Evolutionary conservation across 2,329 filamentous ascomycete genomes (phyloP).

Genomic region (Verticillium klebahnii): DNA sequence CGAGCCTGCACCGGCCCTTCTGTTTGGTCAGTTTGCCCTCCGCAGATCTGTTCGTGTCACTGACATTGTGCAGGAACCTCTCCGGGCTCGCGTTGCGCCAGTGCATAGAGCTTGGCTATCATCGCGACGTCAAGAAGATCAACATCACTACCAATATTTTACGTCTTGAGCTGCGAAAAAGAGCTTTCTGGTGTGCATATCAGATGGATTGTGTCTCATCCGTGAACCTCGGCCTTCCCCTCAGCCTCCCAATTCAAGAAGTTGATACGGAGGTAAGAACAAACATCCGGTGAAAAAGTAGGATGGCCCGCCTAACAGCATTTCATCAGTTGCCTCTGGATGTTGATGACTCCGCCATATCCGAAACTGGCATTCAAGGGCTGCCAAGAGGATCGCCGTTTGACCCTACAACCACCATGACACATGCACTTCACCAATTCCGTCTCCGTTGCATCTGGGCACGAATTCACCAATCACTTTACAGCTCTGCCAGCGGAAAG

Average conservation of each 20-base stretch:
- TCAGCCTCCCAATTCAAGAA: constrained; percentile 3
- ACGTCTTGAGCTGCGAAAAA: constrained; percentile 5
- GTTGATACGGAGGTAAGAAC: constrained; percentile 6
- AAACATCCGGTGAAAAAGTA: background rate
- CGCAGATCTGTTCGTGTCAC: too few relatives aligned
- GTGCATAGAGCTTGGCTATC: constrained; percentile 27
- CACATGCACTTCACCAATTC: constrained; percentile 4
- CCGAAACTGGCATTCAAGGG: background rate
- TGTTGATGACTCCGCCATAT: constrained; percentile 3
- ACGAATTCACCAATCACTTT: constrained; percentile 1
- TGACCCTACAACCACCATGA: background rate
- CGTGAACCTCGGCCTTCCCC: constrained; percentile 4
- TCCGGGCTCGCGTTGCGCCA: constrained; percentile 24
- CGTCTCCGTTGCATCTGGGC: constrained; percentile 8
- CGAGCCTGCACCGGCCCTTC: constrained; percentile 20
- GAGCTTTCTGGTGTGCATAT: constrained; percentile 10
- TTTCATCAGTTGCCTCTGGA: constrained; percentile 5
- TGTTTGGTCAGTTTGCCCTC: constrained; percentile 15
- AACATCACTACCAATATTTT: background rate
- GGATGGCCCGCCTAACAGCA: background rate
- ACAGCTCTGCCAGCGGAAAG: background rate
- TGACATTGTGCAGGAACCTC: constrained; percentile 17
- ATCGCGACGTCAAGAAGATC: constrained; percentile 12
- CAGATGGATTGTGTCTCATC: constrained; percentile 5
- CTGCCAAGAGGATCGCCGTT: background rate